These are phyloP conservation scores for Populus hybrid DNA, from an alignment of 441 rosid species.

Conservation along the genomic window DNA sequence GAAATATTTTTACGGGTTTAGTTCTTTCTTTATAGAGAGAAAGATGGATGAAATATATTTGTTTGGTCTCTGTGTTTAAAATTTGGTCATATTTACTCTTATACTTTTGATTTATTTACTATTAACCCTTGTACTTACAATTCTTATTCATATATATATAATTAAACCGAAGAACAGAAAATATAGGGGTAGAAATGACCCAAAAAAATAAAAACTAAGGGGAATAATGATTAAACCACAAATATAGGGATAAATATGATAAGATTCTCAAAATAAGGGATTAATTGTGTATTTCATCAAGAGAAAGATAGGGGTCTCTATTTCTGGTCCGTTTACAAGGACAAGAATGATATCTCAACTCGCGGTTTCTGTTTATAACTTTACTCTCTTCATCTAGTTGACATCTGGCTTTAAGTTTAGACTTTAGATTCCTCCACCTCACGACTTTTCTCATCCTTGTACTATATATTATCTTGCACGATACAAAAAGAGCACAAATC, in stretches of 20 bases:
- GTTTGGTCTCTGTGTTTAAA: neutral
- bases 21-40: neutral
- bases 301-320: neutral
- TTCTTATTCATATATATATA: no score
- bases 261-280: neutral
- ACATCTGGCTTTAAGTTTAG: conserved; percentile 4
- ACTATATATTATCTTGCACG: neutral
- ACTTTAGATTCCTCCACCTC: neutral
- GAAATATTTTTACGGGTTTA: neutral
- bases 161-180: neutral
- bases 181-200: no score
- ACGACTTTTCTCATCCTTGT: neutral
- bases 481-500: neutral
- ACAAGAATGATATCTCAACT: neutral
- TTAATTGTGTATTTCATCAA: neutral
- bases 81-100: neutral
- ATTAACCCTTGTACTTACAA: no score
- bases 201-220: no score
- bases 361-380: neutral
- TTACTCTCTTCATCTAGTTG: neutral
- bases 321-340: conserved; percentile 8
- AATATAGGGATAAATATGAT: neutral
- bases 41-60: neutral
- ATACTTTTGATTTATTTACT: neutral
- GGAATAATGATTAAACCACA: neutral